Base-by-base conservation (phyloP, 2,329 filamentous ascomycete species). In the Emmonsia crescens region DNA sequence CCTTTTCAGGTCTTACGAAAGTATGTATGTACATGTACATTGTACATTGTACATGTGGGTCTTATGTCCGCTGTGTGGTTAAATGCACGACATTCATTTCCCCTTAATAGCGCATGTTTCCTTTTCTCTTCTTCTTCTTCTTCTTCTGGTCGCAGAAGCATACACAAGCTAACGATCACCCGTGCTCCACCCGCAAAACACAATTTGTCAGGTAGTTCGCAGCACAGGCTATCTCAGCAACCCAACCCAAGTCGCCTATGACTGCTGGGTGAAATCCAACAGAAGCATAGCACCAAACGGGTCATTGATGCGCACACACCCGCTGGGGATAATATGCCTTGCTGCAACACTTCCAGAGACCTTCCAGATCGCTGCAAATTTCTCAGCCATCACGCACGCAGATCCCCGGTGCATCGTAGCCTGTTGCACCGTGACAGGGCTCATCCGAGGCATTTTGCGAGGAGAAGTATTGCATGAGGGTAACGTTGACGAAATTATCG, bases 231-330 rank as follows among this genome's bases (percentile, higher is more conserved):
- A 76, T 60, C 69, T 77, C 0, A 66, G 69, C 0, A 69, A 78
- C 44, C 80, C 81, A 0, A 69, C 73, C 19, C 71, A 60, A 0
- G 73, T 70, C 5, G 78, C 81, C 1, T 71, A 74, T 2, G 66
- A 69, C 12, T 68, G 71, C 19, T 83, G 80, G 80, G 67, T 74
- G 19, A 73, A 73, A 3, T 70, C 72, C 0, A 71, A 71, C 0
- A 73, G 73, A 54, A 68, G 74, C 3, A 71, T 73, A 3, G 81
- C 81, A 0, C 78, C 81, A 0, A 83, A 83, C 60, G 81, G 81
- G 1, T 80, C 78, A 51, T 65, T 83, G 14, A 83, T 83, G 81
- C 68, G 81, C 9, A 82, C 79, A 9, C 79, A 82, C 61, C 78
- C 79, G 0, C 69, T 82, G 16, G 81, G 80, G 0, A 66, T 82